Conservation (phyloP, 768 basidiomycete species). For the Tricholoma sp. region DNA sequence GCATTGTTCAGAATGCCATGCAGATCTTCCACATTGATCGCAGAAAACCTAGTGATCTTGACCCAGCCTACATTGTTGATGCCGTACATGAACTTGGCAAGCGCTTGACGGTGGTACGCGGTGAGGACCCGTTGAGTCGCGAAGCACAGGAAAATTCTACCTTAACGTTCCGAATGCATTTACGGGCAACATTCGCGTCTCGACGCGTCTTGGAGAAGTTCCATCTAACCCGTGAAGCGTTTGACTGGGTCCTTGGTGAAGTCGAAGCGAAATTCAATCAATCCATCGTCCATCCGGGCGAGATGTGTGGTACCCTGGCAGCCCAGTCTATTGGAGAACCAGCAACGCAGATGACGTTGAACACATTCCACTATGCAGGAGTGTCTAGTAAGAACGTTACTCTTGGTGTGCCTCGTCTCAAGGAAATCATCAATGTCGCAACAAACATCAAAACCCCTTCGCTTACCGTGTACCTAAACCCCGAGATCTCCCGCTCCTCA, state of each 20-base stretch:
- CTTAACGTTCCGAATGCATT: constrained; percentile 88
- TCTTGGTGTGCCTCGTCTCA: constrained; percentile 96
- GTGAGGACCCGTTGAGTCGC: constrained; percentile 65
- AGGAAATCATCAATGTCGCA: constrained; percentile 99
- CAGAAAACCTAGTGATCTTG: constrained; percentile 89
- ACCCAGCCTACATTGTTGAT: constrained; percentile 83
- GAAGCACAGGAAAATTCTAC: constrained; percentile 89
- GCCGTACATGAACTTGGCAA: constrained; percentile 69
- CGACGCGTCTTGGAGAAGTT: constrained; percentile 84
- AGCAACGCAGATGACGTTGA: constrained; percentile 98
- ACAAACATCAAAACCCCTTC: constrained; percentile 98
- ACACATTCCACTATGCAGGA: constrained; percentile 99
- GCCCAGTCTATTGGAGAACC: constrained; percentile 99
- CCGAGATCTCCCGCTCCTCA: constrained; percentile 58
- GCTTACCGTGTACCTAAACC: constrained; percentile 83
- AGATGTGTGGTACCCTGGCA: constrained; percentile 98
- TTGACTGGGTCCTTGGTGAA: constrained; percentile 97
- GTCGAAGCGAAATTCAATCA: constrained; percentile 95
- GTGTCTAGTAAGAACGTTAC: constrained; percentile 99
- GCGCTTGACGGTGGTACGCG: constrained; percentile 84
- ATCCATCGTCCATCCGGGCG: constrained; percentile 87
- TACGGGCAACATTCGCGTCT: constrained; percentile 83
- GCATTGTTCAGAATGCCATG: constrained; percentile 90
- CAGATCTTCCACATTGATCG: constrained; percentile 98
- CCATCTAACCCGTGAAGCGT: constrained; percentile 89